A percentile compares a stretch with the other conserved stretches of the same genome.
phyloP scores from a whole-genome alignment of 768 basidiomycete genomes.

The Botryobasidium botryosum region DNA sequence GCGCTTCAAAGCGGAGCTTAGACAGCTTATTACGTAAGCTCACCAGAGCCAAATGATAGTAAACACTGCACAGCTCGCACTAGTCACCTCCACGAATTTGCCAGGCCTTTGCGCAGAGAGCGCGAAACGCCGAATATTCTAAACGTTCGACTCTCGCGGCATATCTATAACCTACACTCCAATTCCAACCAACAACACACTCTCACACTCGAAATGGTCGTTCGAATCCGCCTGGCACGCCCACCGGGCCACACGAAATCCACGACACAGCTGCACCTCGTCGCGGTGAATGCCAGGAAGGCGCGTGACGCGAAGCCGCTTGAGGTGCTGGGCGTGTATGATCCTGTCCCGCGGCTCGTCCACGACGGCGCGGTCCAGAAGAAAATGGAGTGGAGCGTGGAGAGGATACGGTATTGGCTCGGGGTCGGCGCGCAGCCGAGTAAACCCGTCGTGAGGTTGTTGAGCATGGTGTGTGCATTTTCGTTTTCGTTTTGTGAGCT shows the following conservation, averaged over 20 bases:
- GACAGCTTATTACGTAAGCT: too few relatives aligned
- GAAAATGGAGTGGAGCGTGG: conserved; percentile 68
- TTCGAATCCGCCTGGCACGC: conserved; percentile 10
- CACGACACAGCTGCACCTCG: conserved; percentile 43
- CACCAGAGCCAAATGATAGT: too few relatives aligned
- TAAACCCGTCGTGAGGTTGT: conserved; percentile 52
- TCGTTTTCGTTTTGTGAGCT: neutral
- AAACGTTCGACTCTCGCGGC: too few relatives aligned
- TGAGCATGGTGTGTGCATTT: conserved; percentile 51
- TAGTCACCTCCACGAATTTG: too few relatives aligned
- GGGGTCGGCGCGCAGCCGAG: conserved; percentile 70
- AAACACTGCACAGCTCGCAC: too few relatives aligned
- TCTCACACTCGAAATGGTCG: conserved; percentile 3
- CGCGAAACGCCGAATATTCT: too few relatives aligned
- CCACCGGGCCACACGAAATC: conserved; percentile 9
- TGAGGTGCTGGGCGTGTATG: conserved; percentile 73
- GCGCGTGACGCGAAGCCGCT: conserved; percentile 72
- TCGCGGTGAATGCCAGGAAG: conserved; percentile 56
- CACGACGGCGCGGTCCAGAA: conserved; percentile 4
- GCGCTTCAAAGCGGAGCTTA: too few relatives aligned
- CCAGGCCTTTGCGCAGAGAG: too few relatives aligned
- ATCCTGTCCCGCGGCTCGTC: conserved; percentile 30
- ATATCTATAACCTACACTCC: too few relatives aligned
- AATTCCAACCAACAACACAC: neutral
- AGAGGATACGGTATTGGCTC: conserved; percentile 83